phyloP scores from a whole-genome alignment of 768 basidiomycete genomes.

The Tricholoma terreum region DNA sequence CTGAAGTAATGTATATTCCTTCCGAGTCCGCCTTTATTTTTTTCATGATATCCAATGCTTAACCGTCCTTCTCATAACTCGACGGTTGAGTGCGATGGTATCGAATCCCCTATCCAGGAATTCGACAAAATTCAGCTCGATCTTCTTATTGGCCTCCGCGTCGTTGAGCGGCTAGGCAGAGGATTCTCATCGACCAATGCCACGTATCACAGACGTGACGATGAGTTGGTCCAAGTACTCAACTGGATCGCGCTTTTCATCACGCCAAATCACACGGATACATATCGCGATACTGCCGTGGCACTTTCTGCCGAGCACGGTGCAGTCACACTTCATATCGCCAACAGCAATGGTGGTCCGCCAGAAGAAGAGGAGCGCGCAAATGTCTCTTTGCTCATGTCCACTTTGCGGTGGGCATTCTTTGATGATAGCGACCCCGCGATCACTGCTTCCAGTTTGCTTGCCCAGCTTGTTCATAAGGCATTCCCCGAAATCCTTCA shows the following conservation, averaged over 20 bases:
- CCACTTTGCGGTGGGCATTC: conserved; percentile 7
- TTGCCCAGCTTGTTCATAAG: conserved; percentile 5
- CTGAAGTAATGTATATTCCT: not conserved
- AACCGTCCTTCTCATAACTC: not conserved
- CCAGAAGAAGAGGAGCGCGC: conserved; percentile 8
- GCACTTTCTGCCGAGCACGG: conserved; percentile 10
- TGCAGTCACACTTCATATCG: conserved; percentile 5
- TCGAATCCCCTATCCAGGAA: not conserved
- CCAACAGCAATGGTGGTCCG: conserved; percentile 7
- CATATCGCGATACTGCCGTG: conserved; percentile 9
- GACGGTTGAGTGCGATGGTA: not conserved
- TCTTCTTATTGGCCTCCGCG: conserved; percentile 11
- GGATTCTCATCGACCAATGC: conserved; percentile 3
- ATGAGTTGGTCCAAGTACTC: conserved; percentile 6
- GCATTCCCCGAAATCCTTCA: conserved; percentile 8
- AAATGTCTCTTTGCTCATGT: conserved; percentile 7
- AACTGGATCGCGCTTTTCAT: conserved; percentile 14
- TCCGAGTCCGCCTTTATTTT: not conserved
- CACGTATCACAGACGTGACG: conserved; percentile 4
- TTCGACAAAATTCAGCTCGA: conserved; percentile 9
- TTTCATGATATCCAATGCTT: not conserved
- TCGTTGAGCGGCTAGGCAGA: conserved; percentile 12
- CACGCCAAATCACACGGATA: conserved; percentile 2
- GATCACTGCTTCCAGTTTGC: conserved; percentile 2
- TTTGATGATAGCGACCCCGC: not conserved